Evolutionary conservation across 129 eudicot genomes (phyloP).

Genomic region (Lactuca saligna): DNA sequence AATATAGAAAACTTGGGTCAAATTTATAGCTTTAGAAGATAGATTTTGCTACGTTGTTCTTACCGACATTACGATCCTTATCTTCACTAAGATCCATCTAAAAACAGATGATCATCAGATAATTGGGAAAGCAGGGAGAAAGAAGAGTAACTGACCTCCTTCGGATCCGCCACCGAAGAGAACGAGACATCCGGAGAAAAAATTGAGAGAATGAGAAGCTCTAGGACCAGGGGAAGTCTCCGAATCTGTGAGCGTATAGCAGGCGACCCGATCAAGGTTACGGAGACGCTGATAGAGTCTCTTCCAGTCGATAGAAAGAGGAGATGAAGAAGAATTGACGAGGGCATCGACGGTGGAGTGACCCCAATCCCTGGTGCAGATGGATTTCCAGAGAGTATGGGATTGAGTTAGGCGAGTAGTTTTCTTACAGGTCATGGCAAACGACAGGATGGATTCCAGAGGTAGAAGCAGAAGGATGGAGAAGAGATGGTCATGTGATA

Average conservation of each 20-base stretch:
- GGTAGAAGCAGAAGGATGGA: constrained; percentile 70
- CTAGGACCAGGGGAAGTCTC: constrained; percentile 40
- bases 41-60: background rate
- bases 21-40: background rate
- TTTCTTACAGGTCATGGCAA: constrained; percentile 64
- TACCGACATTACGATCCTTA: background rate
- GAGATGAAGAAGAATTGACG: constrained; percentile 12
- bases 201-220: constrained; percentile 95
- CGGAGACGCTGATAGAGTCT: constrained; percentile 54
- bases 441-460: constrained; percentile 62
- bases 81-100: background rate
- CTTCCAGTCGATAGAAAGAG: constrained; percentile 40
- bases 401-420: constrained; percentile 44
- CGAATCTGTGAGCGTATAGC: constrained; percentile 37
- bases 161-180: constrained; percentile 95
- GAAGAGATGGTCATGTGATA: constrained; percentile 74
- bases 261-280: constrained; percentile 60
- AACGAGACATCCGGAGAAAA: constrained; percentile 60
- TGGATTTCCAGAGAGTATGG: constrained; percentile 68
- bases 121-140: background rate
- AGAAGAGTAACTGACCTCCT: constrained; percentile 56
- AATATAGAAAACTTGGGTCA: background rate
- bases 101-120: background rate
- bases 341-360: constrained; percentile 44
- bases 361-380: constrained; percentile 84